Base-by-base conservation (phyloP, 1,139 yeast genomes). In the Sugiyamaella grinbergsii region DNA sequence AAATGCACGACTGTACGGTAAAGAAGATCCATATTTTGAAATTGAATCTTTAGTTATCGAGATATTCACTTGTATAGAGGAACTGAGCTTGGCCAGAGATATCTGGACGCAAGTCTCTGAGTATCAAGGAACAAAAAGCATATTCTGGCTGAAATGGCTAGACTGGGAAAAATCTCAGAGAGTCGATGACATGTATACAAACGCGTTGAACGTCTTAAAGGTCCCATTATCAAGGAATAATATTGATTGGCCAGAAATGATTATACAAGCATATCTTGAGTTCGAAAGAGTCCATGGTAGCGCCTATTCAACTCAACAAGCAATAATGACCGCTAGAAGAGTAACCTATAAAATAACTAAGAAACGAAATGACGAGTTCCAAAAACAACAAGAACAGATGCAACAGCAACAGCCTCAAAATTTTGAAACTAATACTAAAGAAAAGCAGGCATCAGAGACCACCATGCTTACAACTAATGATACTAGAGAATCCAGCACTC, bases 241-340 rank as follows among this genome's bases (percentile, higher is more conserved):
- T 2, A 54, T 80, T 46, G 85, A 81, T 57, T 71, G 75, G 72
- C 82, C 85, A 0, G 82, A 79, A 48, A 65, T 74, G 40, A 56
- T 81, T 2, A 61, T 74, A 11, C 78, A 77, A 48, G 82, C 77
- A 47, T 77, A 78, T 67, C 49, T 72, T 8, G 62, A 68, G 2
- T 77, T 65, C 58, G 77, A 74, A 49, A 68, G 70, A 37, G 56
- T 73, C 0, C 41, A 66, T 59, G 80, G 82, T 0, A 59, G 64
- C 22, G 50, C 60, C 2, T 50, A 49, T 0, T 53, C 65, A 0
- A 68, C 64, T 42, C 67, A 61, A 29, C 42, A 53, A 3, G 66
- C 75, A 0, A 44, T 58, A 3, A 52, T 54, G 1, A 48, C 32
- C 36, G 49, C 31, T 50, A 28, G 52, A 45, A 24, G 51, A 48